phyloP scores from a whole-genome alignment of 2,329 filamentous ascomycete species.

The Clathrospora elynae region DNA sequence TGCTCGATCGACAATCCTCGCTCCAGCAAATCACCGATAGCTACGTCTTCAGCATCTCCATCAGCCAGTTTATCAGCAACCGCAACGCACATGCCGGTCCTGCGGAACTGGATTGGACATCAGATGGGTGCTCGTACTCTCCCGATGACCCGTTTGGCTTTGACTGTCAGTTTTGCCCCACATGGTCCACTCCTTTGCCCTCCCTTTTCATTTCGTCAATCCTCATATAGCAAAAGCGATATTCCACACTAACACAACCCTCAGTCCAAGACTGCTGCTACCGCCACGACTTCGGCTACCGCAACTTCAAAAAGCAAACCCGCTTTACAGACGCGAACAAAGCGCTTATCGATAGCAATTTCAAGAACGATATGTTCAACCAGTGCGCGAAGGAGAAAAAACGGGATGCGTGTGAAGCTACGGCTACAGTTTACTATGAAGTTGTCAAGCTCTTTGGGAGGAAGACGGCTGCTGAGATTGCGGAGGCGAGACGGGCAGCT shows the following conservation, averaged over 20 bases:
- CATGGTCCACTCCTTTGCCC: background rate
- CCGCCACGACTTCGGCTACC: constrained; percentile 62
- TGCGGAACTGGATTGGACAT: constrained; percentile 39
- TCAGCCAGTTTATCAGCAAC: constrained; percentile 51
- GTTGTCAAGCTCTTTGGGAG: constrained; percentile 35
- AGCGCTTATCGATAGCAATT: constrained; percentile 55
- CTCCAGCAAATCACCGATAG: constrained; percentile 48
- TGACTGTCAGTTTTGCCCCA: constrained; percentile 25
- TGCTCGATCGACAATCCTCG: too few relatives aligned
- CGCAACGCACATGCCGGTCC: constrained; percentile 51
- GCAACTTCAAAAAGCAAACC: constrained; percentile 58
- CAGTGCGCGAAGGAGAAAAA: constrained; percentile 34
- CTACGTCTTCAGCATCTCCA: constrained; percentile 53
- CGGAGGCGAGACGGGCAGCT: too few relatives aligned
- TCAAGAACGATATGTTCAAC: constrained; percentile 49
- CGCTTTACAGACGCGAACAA: constrained; percentile 48
- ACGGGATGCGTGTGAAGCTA: constrained; percentile 24
- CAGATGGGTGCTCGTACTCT: constrained; percentile 45
- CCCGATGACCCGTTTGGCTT: constrained; percentile 44
- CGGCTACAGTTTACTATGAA: constrained; percentile 42
- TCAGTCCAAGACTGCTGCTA: constrained; percentile 40
- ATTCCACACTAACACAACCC: background rate
- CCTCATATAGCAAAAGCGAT: too few relatives aligned
- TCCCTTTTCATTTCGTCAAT: background rate
- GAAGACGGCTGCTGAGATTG: too few relatives aligned